Base-by-base conservation (phyloP, 116 monocot species). In the Trichopus zeylanicus region DNA sequence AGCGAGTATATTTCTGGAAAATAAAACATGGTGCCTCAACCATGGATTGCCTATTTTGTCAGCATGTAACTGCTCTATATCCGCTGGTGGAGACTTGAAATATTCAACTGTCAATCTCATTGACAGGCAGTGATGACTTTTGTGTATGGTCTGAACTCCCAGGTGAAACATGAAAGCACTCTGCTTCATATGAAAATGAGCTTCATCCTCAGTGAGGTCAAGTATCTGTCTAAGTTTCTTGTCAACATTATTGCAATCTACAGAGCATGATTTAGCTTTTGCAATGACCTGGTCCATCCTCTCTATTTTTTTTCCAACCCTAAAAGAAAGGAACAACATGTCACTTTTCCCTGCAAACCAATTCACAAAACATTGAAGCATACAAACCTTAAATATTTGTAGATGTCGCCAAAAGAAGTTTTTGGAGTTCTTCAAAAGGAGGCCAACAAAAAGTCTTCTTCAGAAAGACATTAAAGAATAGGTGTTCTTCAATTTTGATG, bases 61-160 rank as follows among this genome's bases (percentile, higher is more conserved):
- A 42, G 34, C 51, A 31, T 60, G 29, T 25, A 42, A 60, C 4
- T 33, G 26, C 24, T 70, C 63, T 35, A 18, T 35, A 31, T 74
- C 74, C 27, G 1, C 38, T 31, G 62, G 34, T 32, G 29, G 8
- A 13, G 70, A 66, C 59, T 59, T 83, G 39, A 83, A 74, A 58
- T 70, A 70, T 62, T 83, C 82, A 26, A 83, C 70, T 22, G 82
- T 83, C 64, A 83, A 67, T 70, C 82, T 83, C 74, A 83, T 73
- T 22, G 73, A 67, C 24, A 83, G 66, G 60, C 82, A 83, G 59
- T 83, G 82, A 46, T 59, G 66, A 51, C 74, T 83, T 67, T 78
- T 83, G n/a, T 70, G 78, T 31, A 83, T 71, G 18, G 82, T 83
- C 56, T 83, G 82, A 34, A 74, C 74, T 20, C 59, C 82, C 60